Conservation (phyloP, 352 stramenopile genomes). For the Globisporangium irregulare region DNA sequence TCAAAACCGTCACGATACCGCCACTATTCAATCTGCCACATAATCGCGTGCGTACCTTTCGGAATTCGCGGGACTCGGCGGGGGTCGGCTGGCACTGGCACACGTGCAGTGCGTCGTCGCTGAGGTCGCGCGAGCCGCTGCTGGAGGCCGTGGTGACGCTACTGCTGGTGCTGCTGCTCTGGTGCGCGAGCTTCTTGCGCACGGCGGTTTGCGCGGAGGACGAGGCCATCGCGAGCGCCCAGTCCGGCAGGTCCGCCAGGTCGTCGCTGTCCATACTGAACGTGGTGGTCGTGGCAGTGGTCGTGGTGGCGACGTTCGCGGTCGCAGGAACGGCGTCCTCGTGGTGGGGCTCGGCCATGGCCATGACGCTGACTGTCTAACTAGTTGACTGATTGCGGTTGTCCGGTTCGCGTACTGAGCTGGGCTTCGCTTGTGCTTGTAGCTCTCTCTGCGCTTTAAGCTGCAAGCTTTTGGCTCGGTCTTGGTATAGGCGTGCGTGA, state of each 20-base stretch:
- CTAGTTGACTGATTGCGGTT: background rate
- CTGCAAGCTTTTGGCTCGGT: background rate
- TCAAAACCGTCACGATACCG: background rate
- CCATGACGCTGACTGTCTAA: constrained; percentile 7
- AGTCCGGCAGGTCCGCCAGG: constrained; percentile 4
- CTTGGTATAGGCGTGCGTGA: background rate
- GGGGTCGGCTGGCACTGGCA: constrained; percentile 66
- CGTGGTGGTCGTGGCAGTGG: background rate
- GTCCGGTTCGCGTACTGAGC: background rate
- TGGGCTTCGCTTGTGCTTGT: background rate
- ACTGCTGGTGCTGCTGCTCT: constrained; percentile 14
- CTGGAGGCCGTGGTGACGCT: background rate
- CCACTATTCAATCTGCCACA: background rate
- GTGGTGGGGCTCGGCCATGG: constrained; percentile 12
- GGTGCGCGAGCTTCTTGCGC: constrained; percentile 15
- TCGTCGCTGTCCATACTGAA: background rate
- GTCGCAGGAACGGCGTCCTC: constrained; percentile 4
- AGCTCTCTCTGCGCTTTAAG: background rate
- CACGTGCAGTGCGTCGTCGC: constrained; percentile 19
- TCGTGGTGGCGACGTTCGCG: background rate
- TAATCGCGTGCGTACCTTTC: constrained; percentile 49
- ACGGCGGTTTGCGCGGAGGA: constrained; percentile 3
- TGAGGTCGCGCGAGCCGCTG: background rate
- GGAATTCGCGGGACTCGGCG: constrained; percentile 76
- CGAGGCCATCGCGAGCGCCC: constrained; percentile 2